phyloP scores from a whole-genome alignment of 2,329 filamentous ascomycete species.

The Botrytis elliptica region DNA sequence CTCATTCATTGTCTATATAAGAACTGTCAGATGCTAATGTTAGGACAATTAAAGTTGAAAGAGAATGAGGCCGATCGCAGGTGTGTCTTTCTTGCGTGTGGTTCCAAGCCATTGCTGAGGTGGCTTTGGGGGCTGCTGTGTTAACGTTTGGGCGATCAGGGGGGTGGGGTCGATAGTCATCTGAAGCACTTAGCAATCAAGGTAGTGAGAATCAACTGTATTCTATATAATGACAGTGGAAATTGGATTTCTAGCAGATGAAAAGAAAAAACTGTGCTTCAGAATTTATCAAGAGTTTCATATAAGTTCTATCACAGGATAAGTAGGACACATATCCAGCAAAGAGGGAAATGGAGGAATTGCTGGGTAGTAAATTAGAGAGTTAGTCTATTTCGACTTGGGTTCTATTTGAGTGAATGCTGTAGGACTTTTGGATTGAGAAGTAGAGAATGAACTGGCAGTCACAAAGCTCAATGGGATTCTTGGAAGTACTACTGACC shows the following conservation, averaged over 20 bases:
- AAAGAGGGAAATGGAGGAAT: neutral
- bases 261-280: neutral
- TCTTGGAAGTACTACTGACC: neutral
- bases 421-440: neutral
- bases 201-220: neutral
- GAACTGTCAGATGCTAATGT: neutral
- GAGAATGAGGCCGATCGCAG: too few species aligned
- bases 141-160: neutral
- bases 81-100: too few species aligned
- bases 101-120: too few species aligned
- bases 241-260: neutral
- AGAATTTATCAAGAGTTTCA: neutral
- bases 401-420: neutral
- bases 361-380: neutral
- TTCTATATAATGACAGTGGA: neutral
- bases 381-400: neutral
- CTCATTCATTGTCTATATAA: neutral
- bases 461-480: rapidly evolving
- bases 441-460: neutral
- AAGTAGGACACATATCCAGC: neutral
- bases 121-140: neutral
- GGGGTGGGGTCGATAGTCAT: neutral
- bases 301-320: neutral
- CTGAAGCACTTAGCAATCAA: neutral
- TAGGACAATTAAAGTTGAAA: neutral